phyloP scores from a whole-genome alignment of 2,329 filamentous ascomycete species.

The Microascus cirrosus region DNA sequence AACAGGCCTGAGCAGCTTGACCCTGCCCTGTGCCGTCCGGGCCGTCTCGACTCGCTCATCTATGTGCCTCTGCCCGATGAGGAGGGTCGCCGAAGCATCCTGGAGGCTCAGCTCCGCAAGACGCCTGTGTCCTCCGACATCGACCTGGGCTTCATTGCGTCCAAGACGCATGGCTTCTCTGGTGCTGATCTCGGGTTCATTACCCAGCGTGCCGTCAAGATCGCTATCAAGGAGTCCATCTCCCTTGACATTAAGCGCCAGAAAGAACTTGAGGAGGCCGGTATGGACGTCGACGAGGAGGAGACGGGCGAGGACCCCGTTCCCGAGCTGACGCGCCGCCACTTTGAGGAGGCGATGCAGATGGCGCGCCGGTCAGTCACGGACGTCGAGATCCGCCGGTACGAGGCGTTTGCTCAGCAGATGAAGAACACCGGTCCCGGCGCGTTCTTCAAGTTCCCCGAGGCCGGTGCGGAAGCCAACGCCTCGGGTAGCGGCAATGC shows the following conservation, averaged over 20 bases:
- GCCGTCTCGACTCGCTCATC: slow-evolving; percentile 96
- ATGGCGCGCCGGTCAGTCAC: slow-evolving; percentile 86
- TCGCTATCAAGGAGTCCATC: slow-evolving; percentile 98
- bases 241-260: slow-evolving; percentile 74
- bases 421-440: slow-evolving; percentile 98
- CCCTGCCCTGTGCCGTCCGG: slow-evolving; percentile 93
- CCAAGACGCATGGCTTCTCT: slow-evolving; percentile 97
- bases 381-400: slow-evolving; percentile 94
- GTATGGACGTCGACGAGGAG: slow-evolving; percentile 60
- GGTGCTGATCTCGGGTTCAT: slow-evolving; percentile 99
- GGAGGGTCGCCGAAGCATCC: slow-evolving; percentile 75
- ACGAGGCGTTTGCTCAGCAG: slow-evolving; percentile 96
- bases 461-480: slow-evolving; percentile 43
- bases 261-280: slow-evolving; percentile 80
- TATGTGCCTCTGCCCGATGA: slow-evolving; percentile 96
- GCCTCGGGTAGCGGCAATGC: slow-evolving; percentile 46
- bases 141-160: slow-evolving; percentile 82
- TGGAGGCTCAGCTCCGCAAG: slow-evolving; percentile 95
- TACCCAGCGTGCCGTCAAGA: slow-evolving; percentile 96
- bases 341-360: slow-evolving; percentile 99
- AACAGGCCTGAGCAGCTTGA: slow-evolving; percentile 98
- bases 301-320: slow-evolving; percentile 86
- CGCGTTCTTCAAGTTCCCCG: slow-evolving; percentile 96
- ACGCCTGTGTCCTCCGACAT: slow-evolving; percentile 84
- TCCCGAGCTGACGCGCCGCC: slow-evolving; percentile 86